Base-by-base conservation (phyloP, 2,329 filamentous ascomycete genomes). In the Calycina herbarum region DNA sequence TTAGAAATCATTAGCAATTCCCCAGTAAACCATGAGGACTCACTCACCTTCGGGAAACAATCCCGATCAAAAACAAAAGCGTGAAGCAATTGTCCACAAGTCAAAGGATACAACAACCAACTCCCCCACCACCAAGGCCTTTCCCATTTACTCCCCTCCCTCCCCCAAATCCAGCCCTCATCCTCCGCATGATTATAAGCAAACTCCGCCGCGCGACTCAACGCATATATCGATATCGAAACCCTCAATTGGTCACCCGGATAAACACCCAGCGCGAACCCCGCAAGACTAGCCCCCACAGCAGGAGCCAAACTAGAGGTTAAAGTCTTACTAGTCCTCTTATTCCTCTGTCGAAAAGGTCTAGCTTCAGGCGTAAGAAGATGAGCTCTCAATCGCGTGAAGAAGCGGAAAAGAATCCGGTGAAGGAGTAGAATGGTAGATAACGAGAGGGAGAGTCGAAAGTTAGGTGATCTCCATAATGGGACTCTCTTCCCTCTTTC, bases 401-500 rank as follows among this genome's bases (percentile, higher is more conserved):
- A 91, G 82, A 98, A 97, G 66, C 94, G 92, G 79, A 94, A 93
- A 31, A 98, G 87, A 0, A 97, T 83, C 35, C 95, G 88, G 77
- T 99, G 95, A 67, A 96, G 86, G 56, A 98, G 86, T 24, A 98
- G 84, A 69, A 97, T 93, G 2, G 91, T 85, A 17, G 93, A 94
- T 15, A 97, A 83, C 0, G 93, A 95, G 8, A 94, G 82, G 0
- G 93, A 94, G 10, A 97, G 83, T 64, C 93, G 86, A 61, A 95
- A 81, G 29, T 91, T 90, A 0, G 89, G 83, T 0, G 89, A 92
- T 68, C 84, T 86, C 79, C 86, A 83, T 17, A 87, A 79, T 0
- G 85, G 82, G 54, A 83, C 79, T 71, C 84, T 86, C 71, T 70
- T 83, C 76, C 64, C 73, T 56, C 57, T 75, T 69, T 38, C 10